Conservation (phyloP, 257 asterid genomes). For the Salvia miltiorrhiza region DNA sequence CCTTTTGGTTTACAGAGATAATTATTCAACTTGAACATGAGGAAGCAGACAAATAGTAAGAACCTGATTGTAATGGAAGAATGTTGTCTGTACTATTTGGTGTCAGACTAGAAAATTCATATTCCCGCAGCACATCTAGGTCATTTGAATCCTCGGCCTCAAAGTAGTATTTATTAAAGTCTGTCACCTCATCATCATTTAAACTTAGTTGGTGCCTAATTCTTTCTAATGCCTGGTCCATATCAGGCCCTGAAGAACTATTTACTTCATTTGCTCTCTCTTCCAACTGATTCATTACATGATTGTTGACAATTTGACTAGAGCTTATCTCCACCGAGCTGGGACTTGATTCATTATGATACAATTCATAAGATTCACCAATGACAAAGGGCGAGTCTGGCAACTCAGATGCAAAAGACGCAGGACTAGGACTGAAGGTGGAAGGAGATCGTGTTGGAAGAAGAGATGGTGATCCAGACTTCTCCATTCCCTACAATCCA, state of each 20-base stretch:
- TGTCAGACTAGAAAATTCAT: conserved; percentile 39
- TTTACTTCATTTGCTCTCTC: conserved; percentile 43
- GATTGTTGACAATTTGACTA: conserved; percentile 26
- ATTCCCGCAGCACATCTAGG: conserved; percentile 36
- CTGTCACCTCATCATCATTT: conserved; percentile 55
- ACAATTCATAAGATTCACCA: conserved; percentile 52
- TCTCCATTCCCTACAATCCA: conserved; percentile 55
- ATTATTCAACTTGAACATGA: conserved; percentile 3
- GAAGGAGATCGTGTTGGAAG: conserved; percentile 46
- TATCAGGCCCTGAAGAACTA: conserved; percentile 47
- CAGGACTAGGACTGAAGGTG: conserved; percentile 47
- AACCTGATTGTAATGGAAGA: conserved; percentile 40
- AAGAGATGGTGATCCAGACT: conserved; percentile 41
- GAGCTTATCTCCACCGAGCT: conserved; percentile 67
- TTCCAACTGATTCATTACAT: conserved; percentile 25
- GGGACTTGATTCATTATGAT: conserved; percentile 51
- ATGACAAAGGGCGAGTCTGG: conserved; percentile 47
- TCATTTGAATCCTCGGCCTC: conserved; percentile 45
- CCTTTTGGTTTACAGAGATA: conserved; percentile 1
- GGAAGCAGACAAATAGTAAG: conserved; percentile 11
- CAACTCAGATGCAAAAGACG: conserved; percentile 45
- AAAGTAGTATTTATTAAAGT: conserved; percentile 27
- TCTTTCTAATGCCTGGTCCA: conserved; percentile 59
- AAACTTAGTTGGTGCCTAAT: conserved; percentile 76
- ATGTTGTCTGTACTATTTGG: conserved; percentile 38